A percentile compares a stretch with the other conserved stretches of the same genome.
phyloP scores from a whole-genome alignment of 1,284 basidiomycete genomes.

The Malassezia dermatis region DNA sequence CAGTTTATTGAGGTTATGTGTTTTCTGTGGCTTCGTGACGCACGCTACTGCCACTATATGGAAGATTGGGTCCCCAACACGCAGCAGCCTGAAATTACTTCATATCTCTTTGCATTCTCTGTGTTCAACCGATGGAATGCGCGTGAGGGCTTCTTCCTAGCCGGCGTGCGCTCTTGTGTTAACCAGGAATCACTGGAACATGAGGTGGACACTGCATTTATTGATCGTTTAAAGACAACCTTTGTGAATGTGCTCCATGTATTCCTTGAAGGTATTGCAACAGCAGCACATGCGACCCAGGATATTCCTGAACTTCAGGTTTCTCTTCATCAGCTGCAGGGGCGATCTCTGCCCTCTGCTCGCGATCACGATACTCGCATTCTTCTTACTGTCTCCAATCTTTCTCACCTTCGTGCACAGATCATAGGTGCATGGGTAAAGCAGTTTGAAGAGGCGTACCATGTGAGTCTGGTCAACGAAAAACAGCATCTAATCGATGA shows the following conservation, averaged over 20 bases:
- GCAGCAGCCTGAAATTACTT: slow-evolving; percentile 50
- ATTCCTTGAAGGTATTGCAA: slow-evolving; percentile 77
- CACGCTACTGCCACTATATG: slow-evolving; percentile 68
- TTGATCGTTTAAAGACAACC: slow-evolving; percentile 64
- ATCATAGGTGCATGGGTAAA: slow-evolving; percentile 69
- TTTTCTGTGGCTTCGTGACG: slow-evolving; percentile 72
- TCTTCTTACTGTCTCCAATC: slow-evolving; percentile 79
- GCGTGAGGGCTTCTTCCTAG: slow-evolving; percentile 68
- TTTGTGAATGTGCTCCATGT: slow-evolving; percentile 81
- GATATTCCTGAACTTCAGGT: slow-evolving; percentile 30
- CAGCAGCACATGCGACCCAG: slow-evolving; percentile 59
- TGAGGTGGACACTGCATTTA: slow-evolving; percentile 27
- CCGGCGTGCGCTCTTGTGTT: slow-evolving; percentile 56
- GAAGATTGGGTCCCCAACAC: slow-evolving; percentile 70
- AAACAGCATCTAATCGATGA: slow-evolving; percentile 67
- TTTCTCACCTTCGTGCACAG: slow-evolving; percentile 62
- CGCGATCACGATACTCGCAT: slow-evolving; percentile 61
- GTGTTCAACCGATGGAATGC: slow-evolving; percentile 73
- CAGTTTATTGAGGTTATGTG: slow-evolving; percentile 74
- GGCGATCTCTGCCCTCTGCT: neutral
- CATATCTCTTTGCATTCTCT: slow-evolving; percentile 63
- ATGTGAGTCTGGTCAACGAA: slow-evolving; percentile 65
- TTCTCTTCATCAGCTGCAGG: slow-evolving; percentile 15
- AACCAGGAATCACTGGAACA: slow-evolving; percentile 13
- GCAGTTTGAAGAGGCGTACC: slow-evolving; percentile 69